Evolutionary conservation across 1,284 basidiomycete genomes (phyloP).

Genomic region (Cerioporus squamosus): DNA sequence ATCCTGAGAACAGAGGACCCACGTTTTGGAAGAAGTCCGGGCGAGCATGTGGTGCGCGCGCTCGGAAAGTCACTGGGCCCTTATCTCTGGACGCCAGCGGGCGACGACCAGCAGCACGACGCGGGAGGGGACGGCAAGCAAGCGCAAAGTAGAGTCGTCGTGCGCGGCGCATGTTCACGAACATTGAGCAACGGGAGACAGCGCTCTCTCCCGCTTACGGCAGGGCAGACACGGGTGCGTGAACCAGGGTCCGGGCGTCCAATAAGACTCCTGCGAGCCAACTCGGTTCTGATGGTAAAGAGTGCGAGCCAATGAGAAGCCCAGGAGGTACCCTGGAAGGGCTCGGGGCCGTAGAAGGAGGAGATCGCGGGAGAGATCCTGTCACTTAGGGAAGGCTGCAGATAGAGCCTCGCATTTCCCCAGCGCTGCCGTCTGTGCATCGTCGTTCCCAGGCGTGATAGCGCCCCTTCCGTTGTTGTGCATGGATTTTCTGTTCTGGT

Average conservation of each 20-base stretch:
- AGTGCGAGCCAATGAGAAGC: conserved; percentile 1
- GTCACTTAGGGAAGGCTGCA: conserved; percentile 9
- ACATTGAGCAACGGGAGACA: background rate
- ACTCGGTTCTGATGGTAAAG: conserved; percentile 4
- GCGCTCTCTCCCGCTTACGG: conserved; percentile 11
- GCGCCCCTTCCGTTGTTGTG: background rate
- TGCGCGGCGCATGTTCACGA: background rate
- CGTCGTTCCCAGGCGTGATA: background rate
- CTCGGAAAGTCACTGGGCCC: conserved; percentile 16
- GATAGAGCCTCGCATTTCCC: background rate
- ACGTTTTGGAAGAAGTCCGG: conserved; percentile 22
- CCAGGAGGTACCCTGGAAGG: conserved; percentile 1
- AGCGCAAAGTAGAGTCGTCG: background rate
- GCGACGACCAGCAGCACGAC: background rate
- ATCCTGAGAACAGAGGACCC: conserved; percentile 23
- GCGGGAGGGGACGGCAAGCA: background rate
- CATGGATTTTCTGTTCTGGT: background rate
- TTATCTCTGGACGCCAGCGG: conserved; percentile 12
- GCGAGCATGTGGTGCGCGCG: conserved; percentile 23
- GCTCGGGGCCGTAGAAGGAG: conserved; percentile 10
- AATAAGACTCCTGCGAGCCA: conserved; percentile 2
- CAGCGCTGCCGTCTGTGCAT: background rate
- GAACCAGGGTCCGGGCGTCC: conserved; percentile 2
- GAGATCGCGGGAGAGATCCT: conserved; percentile 16
- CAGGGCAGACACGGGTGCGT: conserved; percentile 6